Conservation (phyloP, 176 grass and related monocot species). For the Poa annua region DNA sequence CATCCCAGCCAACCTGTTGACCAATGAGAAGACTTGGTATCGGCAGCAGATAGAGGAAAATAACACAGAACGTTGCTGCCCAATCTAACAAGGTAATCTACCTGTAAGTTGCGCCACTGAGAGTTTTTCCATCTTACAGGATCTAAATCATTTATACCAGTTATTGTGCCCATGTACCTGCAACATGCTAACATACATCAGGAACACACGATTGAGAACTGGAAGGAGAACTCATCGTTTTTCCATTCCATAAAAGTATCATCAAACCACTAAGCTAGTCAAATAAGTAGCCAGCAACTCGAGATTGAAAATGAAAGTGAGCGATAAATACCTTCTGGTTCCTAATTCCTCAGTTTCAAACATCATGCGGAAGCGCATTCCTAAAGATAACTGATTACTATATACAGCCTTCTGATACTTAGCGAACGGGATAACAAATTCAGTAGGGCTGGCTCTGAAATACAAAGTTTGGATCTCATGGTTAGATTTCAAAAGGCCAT, state of each 20-base stretch:
- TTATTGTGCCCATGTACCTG: conserved; percentile 93
- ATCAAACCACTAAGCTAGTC: conserved; percentile 5
- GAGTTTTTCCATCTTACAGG: conserved; percentile 82
- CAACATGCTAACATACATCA: conserved; percentile 36
- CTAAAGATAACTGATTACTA: conserved; percentile 74
- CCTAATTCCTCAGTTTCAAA: conserved; percentile 92
- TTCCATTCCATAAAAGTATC: background rate
- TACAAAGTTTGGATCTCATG: conserved; percentile 25
- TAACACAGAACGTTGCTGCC: background rate
- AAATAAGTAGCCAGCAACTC: conserved; percentile 7
- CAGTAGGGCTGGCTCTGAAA: conserved; percentile 84
- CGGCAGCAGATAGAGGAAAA: conserved; percentile 8
- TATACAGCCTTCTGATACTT: conserved; percentile 86
- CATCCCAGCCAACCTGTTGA: conserved; percentile 85
- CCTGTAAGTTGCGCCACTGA: conserved; percentile 85
- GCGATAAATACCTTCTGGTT: conserved; percentile 60
- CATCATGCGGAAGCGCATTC: conserved; percentile 92
- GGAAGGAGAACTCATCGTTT: background rate
- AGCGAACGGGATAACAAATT: conserved; percentile 82
- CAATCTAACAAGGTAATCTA: conserved; percentile 46
- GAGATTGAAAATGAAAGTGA: conserved; percentile 16
- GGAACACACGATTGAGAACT: background rate
- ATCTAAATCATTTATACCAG: conserved; percentile 83
- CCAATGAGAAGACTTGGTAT: conserved; percentile 6
- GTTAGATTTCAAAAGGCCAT: conserved; percentile 42